Conservation (phyloP, 2,329 filamentous ascomycete genomes). For the Exophiala aquamarina region DNA sequence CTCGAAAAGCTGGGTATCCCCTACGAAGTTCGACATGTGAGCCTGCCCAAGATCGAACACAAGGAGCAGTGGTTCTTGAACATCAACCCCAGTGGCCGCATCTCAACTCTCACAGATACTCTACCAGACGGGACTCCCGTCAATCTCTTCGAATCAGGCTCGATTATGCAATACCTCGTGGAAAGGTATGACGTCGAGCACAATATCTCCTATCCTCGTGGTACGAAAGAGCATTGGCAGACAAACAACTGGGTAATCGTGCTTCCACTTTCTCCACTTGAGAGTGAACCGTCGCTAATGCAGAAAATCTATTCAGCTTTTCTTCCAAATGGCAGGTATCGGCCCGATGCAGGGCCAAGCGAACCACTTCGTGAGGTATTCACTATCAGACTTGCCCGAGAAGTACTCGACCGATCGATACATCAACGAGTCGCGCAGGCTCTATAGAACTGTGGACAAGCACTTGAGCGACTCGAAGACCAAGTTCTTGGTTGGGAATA, state of each 20-base stretch:
- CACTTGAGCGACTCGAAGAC: conserved; percentile 57
- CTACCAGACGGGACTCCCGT: conserved; percentile 67
- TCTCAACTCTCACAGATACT: conserved; percentile 80
- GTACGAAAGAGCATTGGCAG: conserved; percentile 73
- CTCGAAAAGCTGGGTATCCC: conserved; percentile 36
- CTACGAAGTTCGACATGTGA: conserved; percentile 29
- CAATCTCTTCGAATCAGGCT: conserved; percentile 76
- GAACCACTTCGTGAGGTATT: conserved; percentile 80
- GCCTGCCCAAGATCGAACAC: conserved; percentile 63
- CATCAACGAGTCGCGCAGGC: conserved; percentile 73
- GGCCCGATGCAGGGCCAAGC: conserved; percentile 82
- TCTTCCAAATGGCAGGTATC: conserved; percentile 64
- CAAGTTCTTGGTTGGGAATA: conserved; percentile 51
- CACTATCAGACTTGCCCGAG: conserved; percentile 55
- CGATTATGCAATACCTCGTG: conserved; percentile 82
- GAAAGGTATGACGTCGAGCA: conserved; percentile 77
- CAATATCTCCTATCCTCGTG: conserved; percentile 76
- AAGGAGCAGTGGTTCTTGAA: conserved; percentile 87
- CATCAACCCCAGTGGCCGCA: conserved; percentile 90
- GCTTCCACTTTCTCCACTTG: conserved; percentile 34
- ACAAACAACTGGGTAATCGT: conserved; percentile 72
- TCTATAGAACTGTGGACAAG: conserved; percentile 74
- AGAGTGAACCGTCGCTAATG: conserved; percentile 41
- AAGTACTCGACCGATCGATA: conserved; percentile 80
- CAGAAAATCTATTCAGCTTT: too few species aligned